phyloP scores from a whole-genome alignment of 2,329 filamentous ascomycete species.

The Pezicula carpinea region DNA sequence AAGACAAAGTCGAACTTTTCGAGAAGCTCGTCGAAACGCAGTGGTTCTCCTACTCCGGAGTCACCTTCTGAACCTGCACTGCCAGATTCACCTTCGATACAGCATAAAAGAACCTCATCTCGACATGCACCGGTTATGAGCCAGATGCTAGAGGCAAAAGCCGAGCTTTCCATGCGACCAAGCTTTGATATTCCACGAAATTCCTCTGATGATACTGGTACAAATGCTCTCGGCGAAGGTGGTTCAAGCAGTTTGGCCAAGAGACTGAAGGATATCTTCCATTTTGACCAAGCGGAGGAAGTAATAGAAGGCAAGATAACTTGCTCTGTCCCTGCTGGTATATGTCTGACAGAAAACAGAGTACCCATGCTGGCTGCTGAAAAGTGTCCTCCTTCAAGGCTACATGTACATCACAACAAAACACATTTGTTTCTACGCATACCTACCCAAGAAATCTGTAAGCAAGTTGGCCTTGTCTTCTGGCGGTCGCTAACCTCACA shows the following conservation, averaged over 20 bases:
- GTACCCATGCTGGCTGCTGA: slow-evolving; percentile 89
- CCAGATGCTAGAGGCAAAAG: slow-evolving; percentile 69
- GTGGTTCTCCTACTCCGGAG: slow-evolving; percentile 15
- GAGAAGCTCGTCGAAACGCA: slow-evolving; percentile 28
- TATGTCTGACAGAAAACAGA: slow-evolving; percentile 44
- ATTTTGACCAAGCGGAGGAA: slow-evolving; percentile 75
- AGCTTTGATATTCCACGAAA: slow-evolving; percentile 47
- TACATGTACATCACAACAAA: slow-evolving; percentile 93
- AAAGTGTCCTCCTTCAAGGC: slow-evolving; percentile 87
- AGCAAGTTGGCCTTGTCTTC: slow-evolving; percentile 26
- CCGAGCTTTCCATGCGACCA: slow-evolving; percentile 54
- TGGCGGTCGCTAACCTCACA: slow-evolving; percentile 24
- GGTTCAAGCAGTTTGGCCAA: slow-evolving; percentile 59
- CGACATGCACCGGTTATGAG: slow-evolving; percentile 69
- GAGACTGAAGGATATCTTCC: slow-evolving; percentile 78
- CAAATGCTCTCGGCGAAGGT: slow-evolving; percentile 26
- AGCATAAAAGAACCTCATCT: slow-evolving; percentile 31
- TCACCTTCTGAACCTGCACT: slow-evolving; percentile 27
- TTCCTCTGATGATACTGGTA: slow-evolving; percentile 13
- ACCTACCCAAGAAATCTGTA: slow-evolving; percentile 88
- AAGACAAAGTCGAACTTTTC: slow-evolving; percentile 32
- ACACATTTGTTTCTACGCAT: slow-evolving; percentile 96
- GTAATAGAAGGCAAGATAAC: slow-evolving; percentile 64
- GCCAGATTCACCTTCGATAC: slow-evolving; percentile 15
- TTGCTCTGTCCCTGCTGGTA: background rate